Conservation (phyloP, 257 asterid genomes). For the Fraxinus quadrangulata region DNA sequence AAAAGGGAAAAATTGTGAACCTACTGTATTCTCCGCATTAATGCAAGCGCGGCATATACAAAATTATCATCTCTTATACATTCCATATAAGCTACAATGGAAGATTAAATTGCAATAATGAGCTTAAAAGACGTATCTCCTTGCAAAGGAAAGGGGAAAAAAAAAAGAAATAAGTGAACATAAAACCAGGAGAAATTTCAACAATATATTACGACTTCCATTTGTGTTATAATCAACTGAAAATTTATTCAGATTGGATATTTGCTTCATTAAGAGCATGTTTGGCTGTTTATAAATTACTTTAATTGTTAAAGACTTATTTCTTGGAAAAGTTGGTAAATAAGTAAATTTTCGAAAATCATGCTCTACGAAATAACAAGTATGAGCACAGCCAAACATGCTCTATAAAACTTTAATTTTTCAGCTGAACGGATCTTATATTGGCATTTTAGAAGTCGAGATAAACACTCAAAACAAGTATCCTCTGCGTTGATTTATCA, state of each 20-base stretch:
- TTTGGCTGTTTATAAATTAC: background rate
- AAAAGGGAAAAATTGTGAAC: background rate
- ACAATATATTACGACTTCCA: background rate
- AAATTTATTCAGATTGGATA: background rate
- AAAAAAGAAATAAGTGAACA: background rate
- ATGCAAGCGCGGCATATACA: too few species aligned
- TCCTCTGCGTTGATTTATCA: background rate
- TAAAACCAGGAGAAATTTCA: background rate
- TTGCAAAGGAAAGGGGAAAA: too few species aligned
- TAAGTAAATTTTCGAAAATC: background rate
- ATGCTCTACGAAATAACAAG: background rate
- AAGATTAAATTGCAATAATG: too few species aligned
- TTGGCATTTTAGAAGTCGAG: background rate
- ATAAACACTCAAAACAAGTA: background rate
- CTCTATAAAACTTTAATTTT: background rate
- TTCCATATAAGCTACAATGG: too few species aligned
- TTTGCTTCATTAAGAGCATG: background rate
- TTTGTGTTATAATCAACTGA: background rate
- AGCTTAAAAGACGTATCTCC: too few species aligned
- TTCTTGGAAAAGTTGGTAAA: background rate
- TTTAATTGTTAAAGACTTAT: background rate
- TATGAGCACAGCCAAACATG: background rate
- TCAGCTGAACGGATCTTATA: background rate
- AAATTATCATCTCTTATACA: too few species aligned
- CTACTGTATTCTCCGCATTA: background rate